Base-by-base conservation (phyloP, 257 asterid genomes). In the Solanum stenotomum region DNA sequence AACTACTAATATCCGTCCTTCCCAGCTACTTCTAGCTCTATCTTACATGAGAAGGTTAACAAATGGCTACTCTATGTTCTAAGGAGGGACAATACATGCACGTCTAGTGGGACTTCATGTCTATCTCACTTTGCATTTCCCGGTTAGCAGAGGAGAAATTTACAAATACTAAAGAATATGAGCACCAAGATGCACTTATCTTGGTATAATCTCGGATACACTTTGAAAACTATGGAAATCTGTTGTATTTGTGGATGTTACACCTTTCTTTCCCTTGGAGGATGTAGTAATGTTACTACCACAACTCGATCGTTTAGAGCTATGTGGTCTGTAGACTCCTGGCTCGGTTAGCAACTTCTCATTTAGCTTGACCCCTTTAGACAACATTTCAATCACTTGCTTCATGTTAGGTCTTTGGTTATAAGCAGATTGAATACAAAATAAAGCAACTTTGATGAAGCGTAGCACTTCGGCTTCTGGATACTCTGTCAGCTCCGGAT, bases 321-420 rank as follows among this genome's bases (percentile, higher is more conserved):
- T 37, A 13, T 86, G 91, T 11, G 93, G 93, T 72, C 91, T 91
- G 31, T 89, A 95, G 44, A 94, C 65, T 18, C 98, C 98, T 7
- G 98, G 98, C 85, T 92, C 94, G 0, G 94, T 90, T 72, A 96
- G 87, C 65, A 95, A 34, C 81, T 89, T 89, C 81, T 93, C 98
- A 5, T 94, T 94, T 3, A 96, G 95, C 46, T 0, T 65, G 85
- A 95, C 98, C 34, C 94, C 94, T 14, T 91, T 85, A 0, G 98
- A 93, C 18, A 96, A 92, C 98, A 96, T 94, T 61, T 74, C 91
- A 87, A 95, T 87, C 83, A 96, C 98, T 85, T 96, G 98, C 81
- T 92, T 95, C 98, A 96, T 96, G 89, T 90, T 93, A 8, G 98
- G 98, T 77, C 98, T 93, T 40, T 89, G 94, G 38, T 94, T 93